A percentile compares a stretch with the other conserved stretches of the same genome.
Evolutionary conservation across 2,329 filamentous ascomycete genomes (phyloP).

Genomic region (Fusarium sp.): DNA sequence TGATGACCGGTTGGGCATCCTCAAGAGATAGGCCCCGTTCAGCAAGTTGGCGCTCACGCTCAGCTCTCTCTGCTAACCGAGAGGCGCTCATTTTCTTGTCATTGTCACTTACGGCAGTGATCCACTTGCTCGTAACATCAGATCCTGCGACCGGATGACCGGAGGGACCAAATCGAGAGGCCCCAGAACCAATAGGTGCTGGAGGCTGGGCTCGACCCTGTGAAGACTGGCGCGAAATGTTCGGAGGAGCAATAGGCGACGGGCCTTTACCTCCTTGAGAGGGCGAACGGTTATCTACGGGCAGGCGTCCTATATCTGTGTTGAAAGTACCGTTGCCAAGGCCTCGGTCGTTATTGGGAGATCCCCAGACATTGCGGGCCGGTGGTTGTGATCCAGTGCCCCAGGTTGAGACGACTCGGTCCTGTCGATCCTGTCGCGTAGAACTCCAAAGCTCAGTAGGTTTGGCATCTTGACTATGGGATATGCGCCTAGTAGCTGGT

Average conservation of each 20-base stretch:
- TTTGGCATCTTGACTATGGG: conserved; percentile 50
- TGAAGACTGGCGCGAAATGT: conserved; percentile 37
- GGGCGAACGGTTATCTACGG: conserved; percentile 51
- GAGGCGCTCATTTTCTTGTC: conserved; percentile 59
- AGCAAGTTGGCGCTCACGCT: conserved; percentile 57
- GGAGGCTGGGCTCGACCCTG: conserved; percentile 48
- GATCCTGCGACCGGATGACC: conserved; percentile 47
- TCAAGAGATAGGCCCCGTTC: conserved; percentile 58
- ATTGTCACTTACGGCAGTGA: conserved; percentile 55
- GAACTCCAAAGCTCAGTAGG: conserved; percentile 52
- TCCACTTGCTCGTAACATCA: conserved; percentile 57
- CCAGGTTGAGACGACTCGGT: conserved; percentile 63
- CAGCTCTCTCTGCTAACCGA: conserved; percentile 53
- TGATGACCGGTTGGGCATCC: conserved; percentile 61
- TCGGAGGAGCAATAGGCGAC: conserved; percentile 58
- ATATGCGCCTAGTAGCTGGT: conserved; percentile 44
- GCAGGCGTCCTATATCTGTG: conserved; percentile 64
- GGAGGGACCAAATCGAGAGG: conserved; percentile 45
- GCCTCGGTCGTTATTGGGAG: conserved; percentile 75
- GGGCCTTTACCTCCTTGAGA: conserved; percentile 54
- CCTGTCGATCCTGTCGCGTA: conserved; percentile 53
- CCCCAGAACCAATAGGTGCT: conserved; percentile 49
- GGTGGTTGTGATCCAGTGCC: conserved; percentile 56
- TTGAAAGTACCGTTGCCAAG: conserved; percentile 84
- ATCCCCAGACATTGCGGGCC: conserved; percentile 77